Conservation (phyloP, 2,329 filamentous ascomycete genomes). For the Microsporum canis region DNA sequence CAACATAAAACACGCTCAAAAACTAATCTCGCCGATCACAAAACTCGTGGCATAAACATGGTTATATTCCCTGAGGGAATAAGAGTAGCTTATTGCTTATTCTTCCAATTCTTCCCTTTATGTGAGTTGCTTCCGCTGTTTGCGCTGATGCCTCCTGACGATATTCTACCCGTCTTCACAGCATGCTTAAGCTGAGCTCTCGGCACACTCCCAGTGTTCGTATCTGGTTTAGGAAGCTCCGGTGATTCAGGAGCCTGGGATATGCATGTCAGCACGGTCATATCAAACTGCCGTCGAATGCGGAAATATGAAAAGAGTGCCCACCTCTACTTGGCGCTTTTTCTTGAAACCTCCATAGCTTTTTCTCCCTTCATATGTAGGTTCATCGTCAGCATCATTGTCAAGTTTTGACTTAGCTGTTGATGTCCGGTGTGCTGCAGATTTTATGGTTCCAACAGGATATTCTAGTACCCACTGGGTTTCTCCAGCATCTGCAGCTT, state of each 20-base stretch:
- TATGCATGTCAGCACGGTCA: not conserved
- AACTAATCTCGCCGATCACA: not conserved
- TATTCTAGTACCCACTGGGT: slow-evolving; percentile 35
- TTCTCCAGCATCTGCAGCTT: slow-evolving; percentile 35
- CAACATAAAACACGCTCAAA: not conserved
- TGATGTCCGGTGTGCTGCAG: not conserved
- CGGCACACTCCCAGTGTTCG: not conserved
- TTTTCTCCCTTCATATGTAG: slow-evolving; percentile 24
- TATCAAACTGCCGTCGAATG: not conserved
- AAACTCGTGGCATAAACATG: not conserved
- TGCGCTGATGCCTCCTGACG: not conserved
- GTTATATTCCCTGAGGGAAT: not conserved
- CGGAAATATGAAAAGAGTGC: not conserved
- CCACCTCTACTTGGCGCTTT: slow-evolving; percentile 15
- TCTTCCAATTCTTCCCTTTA: not conserved
- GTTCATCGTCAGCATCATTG: slow-evolving; percentile 19
- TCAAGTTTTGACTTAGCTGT: not conserved
- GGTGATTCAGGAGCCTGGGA: not conserved
- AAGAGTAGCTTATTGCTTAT: not conserved
- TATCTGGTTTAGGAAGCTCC: not conserved
- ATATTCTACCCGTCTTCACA: not conserved
- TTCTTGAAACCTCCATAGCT: slow-evolving; percentile 32
- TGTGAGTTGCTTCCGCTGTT: not conserved
- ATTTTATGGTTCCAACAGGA: slow-evolving; percentile 16
- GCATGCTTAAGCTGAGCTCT: not conserved